phyloP scores from a whole-genome alignment of 2,329 filamentous ascomycete species.

The Colletotrichum theobromicola region DNA sequence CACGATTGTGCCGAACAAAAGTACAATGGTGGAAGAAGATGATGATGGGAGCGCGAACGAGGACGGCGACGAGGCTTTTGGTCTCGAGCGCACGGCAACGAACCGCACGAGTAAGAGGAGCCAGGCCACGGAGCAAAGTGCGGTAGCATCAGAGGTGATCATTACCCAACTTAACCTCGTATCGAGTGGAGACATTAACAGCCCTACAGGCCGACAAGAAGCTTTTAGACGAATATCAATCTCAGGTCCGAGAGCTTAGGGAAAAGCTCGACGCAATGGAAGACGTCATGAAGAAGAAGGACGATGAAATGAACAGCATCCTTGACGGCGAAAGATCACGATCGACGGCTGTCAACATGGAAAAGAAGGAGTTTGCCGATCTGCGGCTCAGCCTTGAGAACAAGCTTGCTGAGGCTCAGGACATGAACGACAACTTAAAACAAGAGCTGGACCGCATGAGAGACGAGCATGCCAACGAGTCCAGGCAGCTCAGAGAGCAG shows the following conservation, averaged over 20 bases:
- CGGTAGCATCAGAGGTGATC: slow-evolving; percentile 43
- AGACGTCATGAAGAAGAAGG: slow-evolving; percentile 70
- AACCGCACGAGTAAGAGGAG: slow-evolving; percentile 27
- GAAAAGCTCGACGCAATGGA: slow-evolving; percentile 78
- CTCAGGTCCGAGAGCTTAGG: slow-evolving; percentile 76
- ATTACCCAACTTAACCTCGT: slow-evolving; percentile 9
- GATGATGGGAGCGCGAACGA: slow-evolving; percentile 70
- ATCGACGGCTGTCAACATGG: slow-evolving; percentile 56
- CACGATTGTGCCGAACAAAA: slow-evolving; percentile 97
- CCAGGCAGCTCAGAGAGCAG: slow-evolving; percentile 67
- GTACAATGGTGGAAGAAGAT: slow-evolving; percentile 95
- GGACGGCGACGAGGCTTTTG: slow-evolving; percentile 68
- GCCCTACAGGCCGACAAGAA: slow-evolving; percentile 66
- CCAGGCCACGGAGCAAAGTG: slow-evolving; percentile 34
- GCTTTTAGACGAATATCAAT: slow-evolving; percentile 79
- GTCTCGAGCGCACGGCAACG: slow-evolving; percentile 49
- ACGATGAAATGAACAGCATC: slow-evolving; percentile 69
- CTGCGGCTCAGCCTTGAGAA: slow-evolving; percentile 71
- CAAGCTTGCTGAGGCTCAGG: slow-evolving; percentile 76
- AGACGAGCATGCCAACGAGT: slow-evolving; percentile 68
- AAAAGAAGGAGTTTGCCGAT: slow-evolving; percentile 75
- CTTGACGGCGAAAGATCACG: slow-evolving; percentile 64
- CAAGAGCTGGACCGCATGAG: slow-evolving; percentile 78
- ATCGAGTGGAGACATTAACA: slow-evolving; percentile 18
- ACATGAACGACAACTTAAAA: slow-evolving; percentile 79